Base-by-base conservation (phyloP, 23 red algal species). In the Cyanidioschyzon merolae region DNA sequence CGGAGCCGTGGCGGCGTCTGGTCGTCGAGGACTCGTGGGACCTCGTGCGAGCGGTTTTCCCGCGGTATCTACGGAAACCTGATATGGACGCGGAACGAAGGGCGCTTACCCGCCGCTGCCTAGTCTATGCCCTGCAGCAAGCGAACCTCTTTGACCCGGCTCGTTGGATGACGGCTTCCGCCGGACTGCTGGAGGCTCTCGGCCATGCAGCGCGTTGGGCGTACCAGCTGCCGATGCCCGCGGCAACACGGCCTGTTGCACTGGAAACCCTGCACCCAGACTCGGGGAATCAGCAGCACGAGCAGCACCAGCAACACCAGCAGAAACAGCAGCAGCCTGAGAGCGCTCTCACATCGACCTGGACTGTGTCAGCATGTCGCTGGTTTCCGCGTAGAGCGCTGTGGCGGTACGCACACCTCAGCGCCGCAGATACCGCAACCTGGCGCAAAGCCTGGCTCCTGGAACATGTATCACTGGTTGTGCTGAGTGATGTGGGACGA, bases 401-500 rank as follows among this genome's bases (percentile, higher is more conserved):
- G n/a, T 76, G 82, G 29, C 68, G 58, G 54, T 40, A 84, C 50
- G 90, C 88, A 36, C 82, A 89, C 58, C 40, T 58, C 39, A 84
- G 77, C 39, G 85, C 90, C 17, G 71, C 82, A 38, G 80, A 87
- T 38, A 58, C 79, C 30, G 85, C 86, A 38, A 77, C 82, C 27
- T 54, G 45, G 45, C 45, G 45, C 7, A 7, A 21, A 54, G 85
- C 93, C 2, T 91, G 83, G 37, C 86, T 82, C 37, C 57, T 97
- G 3, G 93, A 97, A 71, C 29, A 76, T 29, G 67, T 97, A 32
- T 76, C 59, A 25, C 80, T 89, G 80, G 79, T 97, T 16, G 85
- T 87, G 0, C 77, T 97, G 36, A 59, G 80, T 35, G 88, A 97
- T 79, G 34, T 77, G 38, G 88, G 89, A 58, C 76, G 93, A 38